Percentiles rank a stretch among this genome's conserved stretches.
These are phyloP conservation scores for Colletotrichum abscissum DNA, from an alignment of 2,329 filamentous ascomycete genomes.

Conservation along the genomic window DNA sequence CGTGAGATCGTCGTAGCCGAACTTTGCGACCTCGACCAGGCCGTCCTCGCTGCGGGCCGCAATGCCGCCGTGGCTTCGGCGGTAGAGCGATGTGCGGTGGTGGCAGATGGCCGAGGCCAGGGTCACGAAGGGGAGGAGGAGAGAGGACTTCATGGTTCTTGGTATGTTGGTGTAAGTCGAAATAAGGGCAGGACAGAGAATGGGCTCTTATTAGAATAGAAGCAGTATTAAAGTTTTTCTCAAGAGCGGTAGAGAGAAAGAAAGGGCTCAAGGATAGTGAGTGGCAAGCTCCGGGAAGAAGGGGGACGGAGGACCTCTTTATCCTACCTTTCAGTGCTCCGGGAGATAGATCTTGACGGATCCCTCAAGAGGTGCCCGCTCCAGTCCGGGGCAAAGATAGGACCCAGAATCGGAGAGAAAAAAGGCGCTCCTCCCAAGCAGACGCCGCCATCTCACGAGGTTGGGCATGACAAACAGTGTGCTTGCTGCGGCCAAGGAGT, in stretches of 20 bases:
- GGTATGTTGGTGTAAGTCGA: not conserved
- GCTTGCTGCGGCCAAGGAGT: not conserved
- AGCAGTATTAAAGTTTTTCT: not conserved
- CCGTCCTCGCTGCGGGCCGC: slow-evolving; percentile 34
- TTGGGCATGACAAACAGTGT: slow-evolving; percentile 4
- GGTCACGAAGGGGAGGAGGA: slow-evolving; percentile 36
- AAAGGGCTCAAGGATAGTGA: not conserved
- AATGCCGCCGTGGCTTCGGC: slow-evolving; percentile 37
- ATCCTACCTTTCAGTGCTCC: slow-evolving; percentile 5
- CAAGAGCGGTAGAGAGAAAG: slow-evolving; percentile 1
- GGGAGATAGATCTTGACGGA: not conserved
- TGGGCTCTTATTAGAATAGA: not conserved
- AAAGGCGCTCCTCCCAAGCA: not conserved
- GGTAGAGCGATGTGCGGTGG: slow-evolving; percentile 50
- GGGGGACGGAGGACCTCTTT: slow-evolving; percentile 8
- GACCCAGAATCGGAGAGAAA: not conserved
- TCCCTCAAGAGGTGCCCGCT: not conserved
- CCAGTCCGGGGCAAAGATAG: not conserved
- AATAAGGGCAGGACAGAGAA: not conserved
- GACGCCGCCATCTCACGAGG: slow-evolving; percentile 15
- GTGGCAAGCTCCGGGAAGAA: not conserved
- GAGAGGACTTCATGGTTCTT: slow-evolving; percentile 38
- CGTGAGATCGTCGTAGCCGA: slow-evolving; percentile 52
- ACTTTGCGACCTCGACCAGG: slow-evolving; percentile 47
- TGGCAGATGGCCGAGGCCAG: slow-evolving; percentile 42